Percentiles rank a stretch among this genome's conserved stretches.
Conservation (phyloP, 768 basidiomycete species). For the Trametopsis cervina region DNA sequence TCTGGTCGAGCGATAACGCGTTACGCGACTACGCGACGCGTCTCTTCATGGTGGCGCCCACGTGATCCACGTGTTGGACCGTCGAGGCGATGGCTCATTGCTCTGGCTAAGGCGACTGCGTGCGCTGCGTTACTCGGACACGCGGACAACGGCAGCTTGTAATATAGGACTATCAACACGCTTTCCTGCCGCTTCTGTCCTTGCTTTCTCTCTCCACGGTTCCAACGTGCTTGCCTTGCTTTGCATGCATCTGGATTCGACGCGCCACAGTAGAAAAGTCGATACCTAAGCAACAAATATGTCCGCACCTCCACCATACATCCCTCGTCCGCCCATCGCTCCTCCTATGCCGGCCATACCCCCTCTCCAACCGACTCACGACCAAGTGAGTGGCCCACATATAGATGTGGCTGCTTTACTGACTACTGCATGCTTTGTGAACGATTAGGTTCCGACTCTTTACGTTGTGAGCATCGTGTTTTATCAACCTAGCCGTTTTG, state of each 20-base stretch:
- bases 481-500: slow-evolving; percentile 1
- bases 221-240: slow-evolving; percentile 10
- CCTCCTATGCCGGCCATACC: slow-evolving; percentile 27
- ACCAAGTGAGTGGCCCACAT: slow-evolving; percentile 48
- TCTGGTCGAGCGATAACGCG: too few species aligned
- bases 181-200: background rate
- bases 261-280: background rate
- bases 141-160: slow-evolving; percentile 5
- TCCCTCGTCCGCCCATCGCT: slow-evolving; percentile 27
- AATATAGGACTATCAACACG: slow-evolving; percentile 1
- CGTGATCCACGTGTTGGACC: slow-evolving; percentile 10
- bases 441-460: slow-evolving; percentile 57
- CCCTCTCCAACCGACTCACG: slow-evolving; percentile 56
- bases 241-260: slow-evolving; percentile 7
- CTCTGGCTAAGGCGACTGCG: background rate
- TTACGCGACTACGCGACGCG: background rate
- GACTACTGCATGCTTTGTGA: slow-evolving; percentile 6
- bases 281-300: background rate
- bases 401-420: slow-evolving; percentile 6
- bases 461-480: slow-evolving; percentile 53
- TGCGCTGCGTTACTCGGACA: slow-evolving; percentile 5
- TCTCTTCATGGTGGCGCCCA: background rate
- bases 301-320: slow-evolving; percentile 9
- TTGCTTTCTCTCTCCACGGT: slow-evolving; percentile 1
- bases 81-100: slow-evolving; percentile 3